phyloP scores from a whole-genome alignment of 768 basidiomycete genomes.

The Amanita pseudoporphyria region DNA sequence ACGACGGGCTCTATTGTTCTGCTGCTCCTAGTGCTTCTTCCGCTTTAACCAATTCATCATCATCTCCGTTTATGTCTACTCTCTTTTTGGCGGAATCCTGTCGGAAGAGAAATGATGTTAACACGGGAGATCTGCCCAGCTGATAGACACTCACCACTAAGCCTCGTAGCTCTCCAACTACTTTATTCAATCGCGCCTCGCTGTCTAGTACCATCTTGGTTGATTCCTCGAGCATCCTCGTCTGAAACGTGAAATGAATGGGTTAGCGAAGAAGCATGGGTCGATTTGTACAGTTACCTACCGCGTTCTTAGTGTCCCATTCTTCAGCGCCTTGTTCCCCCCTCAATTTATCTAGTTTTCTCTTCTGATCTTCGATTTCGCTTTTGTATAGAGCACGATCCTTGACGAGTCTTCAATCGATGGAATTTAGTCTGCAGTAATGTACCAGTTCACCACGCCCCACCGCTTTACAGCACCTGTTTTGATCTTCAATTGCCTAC shows the following conservation, averaged over 20 bases:
- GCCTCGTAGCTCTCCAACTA: constrained; percentile 51
- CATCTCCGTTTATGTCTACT: constrained; percentile 27
- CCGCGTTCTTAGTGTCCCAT: constrained; percentile 72
- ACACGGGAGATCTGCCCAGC: not conserved
- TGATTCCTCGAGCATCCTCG: constrained; percentile 64
- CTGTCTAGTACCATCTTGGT: constrained; percentile 74
- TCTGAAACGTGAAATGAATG: constrained; percentile 26
- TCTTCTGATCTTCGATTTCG: constrained; percentile 51
- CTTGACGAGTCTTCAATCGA: constrained; percentile 45
- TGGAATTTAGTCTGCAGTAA: not conserved
- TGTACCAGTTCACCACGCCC: not conserved
- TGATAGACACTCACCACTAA: constrained; percentile 48
- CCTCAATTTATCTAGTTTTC: constrained; percentile 52
- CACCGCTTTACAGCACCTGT: constrained; percentile 57
- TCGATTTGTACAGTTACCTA: constrained; percentile 27
- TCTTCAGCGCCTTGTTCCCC: constrained; percentile 55
- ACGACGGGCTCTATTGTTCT: not conserved
- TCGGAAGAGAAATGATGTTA: constrained; percentile 2
- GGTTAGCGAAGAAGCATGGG: not conserved
- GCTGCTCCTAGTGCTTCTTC: constrained; percentile 41
- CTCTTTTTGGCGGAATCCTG: constrained; percentile 38
- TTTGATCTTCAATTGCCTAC: constrained; percentile 74
- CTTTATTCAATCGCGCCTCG: constrained; percentile 47
- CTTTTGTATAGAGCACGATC: constrained; percentile 57
- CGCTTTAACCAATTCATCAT: constrained; percentile 43